Evolutionary conservation across 306 rosid genomes (phyloP).

Genomic region (Dalbergia oliveri): DNA sequence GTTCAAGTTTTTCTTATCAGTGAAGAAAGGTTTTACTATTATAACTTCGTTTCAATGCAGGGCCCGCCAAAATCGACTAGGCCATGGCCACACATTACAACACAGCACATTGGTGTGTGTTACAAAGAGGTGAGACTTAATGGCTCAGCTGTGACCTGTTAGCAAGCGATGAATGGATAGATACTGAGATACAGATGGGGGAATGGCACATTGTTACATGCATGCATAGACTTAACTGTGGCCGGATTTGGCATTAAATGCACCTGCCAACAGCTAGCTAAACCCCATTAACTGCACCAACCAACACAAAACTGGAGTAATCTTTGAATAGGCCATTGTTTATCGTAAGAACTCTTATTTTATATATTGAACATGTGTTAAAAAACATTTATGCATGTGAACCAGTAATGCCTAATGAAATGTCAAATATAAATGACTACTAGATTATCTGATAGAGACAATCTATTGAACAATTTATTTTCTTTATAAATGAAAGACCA

Average conservation of each 20-base stretch:
- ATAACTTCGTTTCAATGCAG: not conserved
- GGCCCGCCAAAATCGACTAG: not conserved
- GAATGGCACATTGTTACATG: not conserved
- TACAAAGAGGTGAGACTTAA: not conserved
- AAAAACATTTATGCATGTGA: too few relatives aligned
- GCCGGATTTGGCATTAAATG: not conserved
- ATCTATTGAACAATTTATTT: too few relatives aligned
- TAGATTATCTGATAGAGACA: too few relatives aligned
- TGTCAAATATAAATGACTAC: too few relatives aligned
- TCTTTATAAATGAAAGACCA: not conserved
- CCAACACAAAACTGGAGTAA: too few relatives aligned
- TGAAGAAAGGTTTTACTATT: not conserved
- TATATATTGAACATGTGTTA: too few relatives aligned
- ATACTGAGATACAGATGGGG: not conserved
- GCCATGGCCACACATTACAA: too few relatives aligned
- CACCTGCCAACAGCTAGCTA: not conserved
- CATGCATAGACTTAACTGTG: not conserved
- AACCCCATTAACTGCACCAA: not conserved
- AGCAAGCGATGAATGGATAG: not conserved
- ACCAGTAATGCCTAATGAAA: too few relatives aligned
- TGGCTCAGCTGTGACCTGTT: not conserved
- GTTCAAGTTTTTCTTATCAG: not conserved
- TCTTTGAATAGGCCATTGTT: too few relatives aligned
- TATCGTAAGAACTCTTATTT: too few relatives aligned
- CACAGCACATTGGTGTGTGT: not conserved